Evolutionary conservation across 441 rosid species (phyloP), one percentile per base, ranked within the genome.

Genomic region (Pelargonium australe): DNA sequence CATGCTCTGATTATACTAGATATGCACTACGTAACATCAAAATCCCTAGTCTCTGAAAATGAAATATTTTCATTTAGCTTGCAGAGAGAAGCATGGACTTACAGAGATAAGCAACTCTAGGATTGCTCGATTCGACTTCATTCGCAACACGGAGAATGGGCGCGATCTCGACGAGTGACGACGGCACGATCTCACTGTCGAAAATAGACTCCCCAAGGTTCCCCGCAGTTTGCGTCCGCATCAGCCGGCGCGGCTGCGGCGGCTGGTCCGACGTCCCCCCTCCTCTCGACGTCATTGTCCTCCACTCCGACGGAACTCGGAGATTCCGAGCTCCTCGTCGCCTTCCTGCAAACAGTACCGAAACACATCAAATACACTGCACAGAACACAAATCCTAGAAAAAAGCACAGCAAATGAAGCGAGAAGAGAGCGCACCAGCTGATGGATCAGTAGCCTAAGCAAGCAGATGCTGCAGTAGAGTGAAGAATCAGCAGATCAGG

Each of bases 81-180:
- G 16, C 20, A 47, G 13, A 12, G 63, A 1, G 58, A 12, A n/a
- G 19, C 58, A 41, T 12, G 63, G 64, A 72, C 96, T 83, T 87
- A 95, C 99, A 95, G 63, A 95, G 90, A 82, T 95, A 95, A 6
- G 99, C 93, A 78, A 95, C 99, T 76, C 99, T 87, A 25, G 97
- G 87, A 77, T 95, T 92, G 70, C 85, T 89, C 51, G 83, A 70
- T 86, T 95, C 99, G 41, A 92, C 96, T 76, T 95, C 99, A 86
- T 95, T 95, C 68, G 99, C 99, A 77, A 95, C 99, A 76, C 99
- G 99, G 70, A 95, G 98, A 86, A 95, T 95, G 7, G 97, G 99
- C 0, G 99, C 99, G 70, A 95, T 92, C 82, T 90, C 95, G 66
- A 85, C 81, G 57, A 95, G 91, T 3, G 98, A 87, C 16, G 99